These are phyloP conservation scores for Mycosphaerella sp. DNA, from an alignment of 2,329 filamentous ascomycete genomes.

Conservation along the genomic window DNA sequence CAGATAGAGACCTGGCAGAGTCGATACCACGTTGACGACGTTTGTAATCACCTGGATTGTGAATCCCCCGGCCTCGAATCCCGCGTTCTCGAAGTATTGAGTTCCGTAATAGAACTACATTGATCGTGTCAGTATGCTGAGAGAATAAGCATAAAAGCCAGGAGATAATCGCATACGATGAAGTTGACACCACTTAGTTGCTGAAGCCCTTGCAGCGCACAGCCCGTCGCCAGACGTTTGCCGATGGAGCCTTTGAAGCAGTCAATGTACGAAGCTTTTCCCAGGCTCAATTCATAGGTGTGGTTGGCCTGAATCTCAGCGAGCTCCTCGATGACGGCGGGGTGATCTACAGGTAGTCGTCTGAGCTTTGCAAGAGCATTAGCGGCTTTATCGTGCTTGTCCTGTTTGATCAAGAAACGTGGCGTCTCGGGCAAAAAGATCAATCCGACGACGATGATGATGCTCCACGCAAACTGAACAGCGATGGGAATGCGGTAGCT, in stretches of 20 bases:
- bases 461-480: slow-evolving; percentile 34
- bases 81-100: slow-evolving; percentile 54
- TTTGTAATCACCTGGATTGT: slow-evolving; percentile 21
- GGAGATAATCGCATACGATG: slow-evolving; percentile 4
- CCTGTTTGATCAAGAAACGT: slow-evolving; percentile 33
- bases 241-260: slow-evolving; percentile 58
- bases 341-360: slow-evolving; percentile 63
- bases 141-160: background rate
- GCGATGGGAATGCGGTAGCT: slow-evolving; percentile 35
- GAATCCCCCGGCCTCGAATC: slow-evolving; percentile 20
- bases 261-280: slow-evolving; percentile 55
- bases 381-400: slow-evolving; percentile 27
- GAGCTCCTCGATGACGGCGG: slow-evolving; percentile 57
- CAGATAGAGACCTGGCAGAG: slow-evolving; percentile 54
- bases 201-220: slow-evolving; percentile 68
- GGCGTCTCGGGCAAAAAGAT: slow-evolving; percentile 35
- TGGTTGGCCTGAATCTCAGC: slow-evolving; percentile 83
- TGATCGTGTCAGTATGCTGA: background rate
- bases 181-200: slow-evolving; percentile 55
- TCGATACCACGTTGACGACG: slow-evolving; percentile 72
- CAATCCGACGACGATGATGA: slow-evolving; percentile 33
- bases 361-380: slow-evolving; percentile 53
- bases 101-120: slow-evolving; percentile 51
- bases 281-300: slow-evolving; percentile 68
- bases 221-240: slow-evolving; percentile 66